phyloP scores from a whole-genome alignment of 2,329 filamentous ascomycete genomes.

The Alternaria ethzedia region DNA sequence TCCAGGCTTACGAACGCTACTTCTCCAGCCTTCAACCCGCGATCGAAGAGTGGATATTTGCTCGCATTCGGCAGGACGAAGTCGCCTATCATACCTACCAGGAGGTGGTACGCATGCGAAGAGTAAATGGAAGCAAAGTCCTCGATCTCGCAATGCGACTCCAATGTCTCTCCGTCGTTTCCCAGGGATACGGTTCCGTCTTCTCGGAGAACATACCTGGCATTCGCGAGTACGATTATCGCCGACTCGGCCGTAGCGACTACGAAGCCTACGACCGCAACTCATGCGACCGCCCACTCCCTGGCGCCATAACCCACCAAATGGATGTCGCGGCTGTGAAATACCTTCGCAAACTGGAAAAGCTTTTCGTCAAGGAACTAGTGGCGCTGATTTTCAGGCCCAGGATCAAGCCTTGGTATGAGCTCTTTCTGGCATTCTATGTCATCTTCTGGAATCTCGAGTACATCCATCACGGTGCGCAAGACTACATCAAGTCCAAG shows the following conservation, averaged over 20 bases:
- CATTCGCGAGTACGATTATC: slow-evolving; percentile 41
- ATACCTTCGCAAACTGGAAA: slow-evolving; percentile 39
- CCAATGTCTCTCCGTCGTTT: slow-evolving; percentile 45
- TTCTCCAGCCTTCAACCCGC: slow-evolving; percentile 34
- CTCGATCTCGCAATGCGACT: slow-evolving; percentile 42
- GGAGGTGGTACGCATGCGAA: slow-evolving; percentile 41
- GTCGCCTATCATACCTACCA: slow-evolving; percentile 38
- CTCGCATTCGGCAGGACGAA: slow-evolving; percentile 36
- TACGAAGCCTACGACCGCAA: slow-evolving; percentile 47
- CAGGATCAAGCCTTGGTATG: slow-evolving; percentile 47
- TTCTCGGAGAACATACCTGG: slow-evolving; percentile 40
- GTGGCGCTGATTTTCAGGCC: slow-evolving; percentile 38
- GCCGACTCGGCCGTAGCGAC: slow-evolving; percentile 34
- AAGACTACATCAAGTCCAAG: slow-evolving; percentile 44
- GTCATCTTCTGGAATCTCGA: slow-evolving; percentile 47
- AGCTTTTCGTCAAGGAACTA: slow-evolving; percentile 38
- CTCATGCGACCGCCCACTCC: slow-evolving; percentile 41
- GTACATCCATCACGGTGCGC: slow-evolving; percentile 43
- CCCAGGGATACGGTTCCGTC: slow-evolving; percentile 47
- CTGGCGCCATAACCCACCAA: slow-evolving; percentile 45
- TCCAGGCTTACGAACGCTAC: slow-evolving; percentile 36
- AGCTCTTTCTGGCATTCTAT: slow-evolving; percentile 45
- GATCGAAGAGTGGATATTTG: slow-evolving; percentile 43
- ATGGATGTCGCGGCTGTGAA: slow-evolving; percentile 47
- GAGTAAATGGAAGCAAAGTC: slow-evolving; percentile 25